Base-by-base conservation (phyloP, 2,329 filamentous ascomycete species). In the Bipolaris victoriae region DNA sequence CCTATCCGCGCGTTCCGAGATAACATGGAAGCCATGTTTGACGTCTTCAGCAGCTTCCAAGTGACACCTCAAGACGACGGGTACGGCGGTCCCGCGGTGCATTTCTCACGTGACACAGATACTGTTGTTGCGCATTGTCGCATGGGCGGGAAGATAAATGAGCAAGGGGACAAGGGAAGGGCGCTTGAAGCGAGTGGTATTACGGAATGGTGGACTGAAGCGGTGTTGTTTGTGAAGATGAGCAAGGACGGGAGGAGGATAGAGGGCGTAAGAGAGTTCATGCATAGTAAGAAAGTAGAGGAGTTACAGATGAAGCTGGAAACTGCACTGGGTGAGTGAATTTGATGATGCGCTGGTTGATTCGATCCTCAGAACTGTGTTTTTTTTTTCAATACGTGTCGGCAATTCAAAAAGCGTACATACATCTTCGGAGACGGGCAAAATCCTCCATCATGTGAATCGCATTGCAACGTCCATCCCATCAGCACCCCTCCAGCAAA, bases 21-120 rank as follows among this genome's bases (percentile, higher is more conserved):
- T 10, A 78, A 81, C 64, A 78, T 79, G 1, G 62, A 62, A 1
- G 71, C 72, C 37, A 76, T 81, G 31, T 80, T 80, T 58, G 73
- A 70, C 6, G 57, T 81, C 13, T 82, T 82, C 61, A 67, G 71
- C 31, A 60, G 63, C 7, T 81, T 82, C 59, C 59, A 65, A 7
- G 79, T 82, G 76, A 60, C 73, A 5, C 77, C 79, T 0, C 68
- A 72, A 47, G 60, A 63, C 1, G 67, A 78, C 20, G 68, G 70
- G 52, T 73, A 77, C 33, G 75, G 77, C 41, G 60, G 33, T 5
- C 29, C 60, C 13, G 63, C 56, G 2, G 57, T 72, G 18, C 63
- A 70, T 52, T 66, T 66, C 15, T 64, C 49, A 3, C 45, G 35
- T 16, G 58, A 62, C 9, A 68, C 68, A 9, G 73, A 74, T 33